Percentiles rank a stretch among this genome's conserved stretches.
These are phyloP conservation scores for Simmondsia chinensis DNA, from an alignment of 148 eudicot species.

Conservation along the genomic window DNA sequence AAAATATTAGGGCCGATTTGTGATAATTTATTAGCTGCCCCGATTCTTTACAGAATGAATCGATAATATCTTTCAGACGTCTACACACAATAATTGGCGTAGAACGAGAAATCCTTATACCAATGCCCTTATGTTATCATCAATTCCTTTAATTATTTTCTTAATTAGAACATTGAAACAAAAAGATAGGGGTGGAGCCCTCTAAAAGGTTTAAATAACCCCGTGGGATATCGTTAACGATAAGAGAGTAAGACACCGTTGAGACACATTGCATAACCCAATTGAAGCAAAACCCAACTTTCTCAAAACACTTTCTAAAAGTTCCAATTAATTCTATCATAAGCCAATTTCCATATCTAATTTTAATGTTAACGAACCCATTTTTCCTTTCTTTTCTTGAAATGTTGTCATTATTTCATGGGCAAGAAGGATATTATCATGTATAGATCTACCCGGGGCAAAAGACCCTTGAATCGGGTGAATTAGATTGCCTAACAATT, in stretches of 20 bases:
- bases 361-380: background rate
- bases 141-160: too few species aligned
- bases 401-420: background rate
- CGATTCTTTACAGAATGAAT: too few species aligned
- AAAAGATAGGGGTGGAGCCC: background rate
- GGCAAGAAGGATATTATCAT: background rate
- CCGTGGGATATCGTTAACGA: background rate
- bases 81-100: too few species aligned
- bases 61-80: too few species aligned
- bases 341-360: background rate
- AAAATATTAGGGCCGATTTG: too few species aligned
- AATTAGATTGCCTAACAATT: background rate
- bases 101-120: too few species aligned
- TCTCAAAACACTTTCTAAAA: background rate
- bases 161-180: too few species aligned
- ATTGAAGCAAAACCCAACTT: background rate
- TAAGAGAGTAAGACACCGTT: background rate
- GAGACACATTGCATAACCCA: background rate
- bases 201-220: background rate
- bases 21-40: too few species aligned
- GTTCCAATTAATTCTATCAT: background rate
- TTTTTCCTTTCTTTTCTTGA: background rate
- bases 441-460: background rate
- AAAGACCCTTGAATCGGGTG: background rate
- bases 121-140: too few species aligned